phyloP scores from a whole-genome alignment of 176 grass and related monocot genomes.

The Eleusine coracana region DNA sequence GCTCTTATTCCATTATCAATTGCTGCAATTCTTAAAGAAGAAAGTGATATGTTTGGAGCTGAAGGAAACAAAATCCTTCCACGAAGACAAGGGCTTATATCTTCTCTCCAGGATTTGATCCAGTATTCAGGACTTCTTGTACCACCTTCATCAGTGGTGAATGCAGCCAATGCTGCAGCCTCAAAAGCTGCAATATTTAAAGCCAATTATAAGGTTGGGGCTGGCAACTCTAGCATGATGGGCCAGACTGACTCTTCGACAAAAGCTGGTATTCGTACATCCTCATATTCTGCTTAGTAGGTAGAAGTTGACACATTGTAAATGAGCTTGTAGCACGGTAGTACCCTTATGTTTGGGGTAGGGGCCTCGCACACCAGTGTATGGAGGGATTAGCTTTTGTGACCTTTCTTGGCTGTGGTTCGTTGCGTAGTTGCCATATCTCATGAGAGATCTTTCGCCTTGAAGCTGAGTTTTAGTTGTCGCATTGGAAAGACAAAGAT shows the following conservation, averaged over 20 bases:
- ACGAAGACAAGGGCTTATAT: constrained; percentile 74
- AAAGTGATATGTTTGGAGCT: constrained; percentile 41
- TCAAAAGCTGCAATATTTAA: constrained; percentile 83
- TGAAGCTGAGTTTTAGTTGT: too few relatives aligned
- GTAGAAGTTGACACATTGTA: neutral
- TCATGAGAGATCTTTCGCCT: too few relatives aligned
- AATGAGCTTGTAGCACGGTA: neutral
- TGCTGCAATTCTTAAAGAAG: constrained; percentile 77
- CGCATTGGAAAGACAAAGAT: too few relatives aligned
- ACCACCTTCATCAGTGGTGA: constrained; percentile 77
- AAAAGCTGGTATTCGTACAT: constrained; percentile 55
- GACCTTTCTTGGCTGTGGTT: too few relatives aligned
- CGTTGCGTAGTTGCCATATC: too few relatives aligned
- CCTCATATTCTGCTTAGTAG: constrained; percentile 30
- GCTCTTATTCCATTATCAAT: constrained; percentile 83
- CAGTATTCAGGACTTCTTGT: constrained; percentile 87
- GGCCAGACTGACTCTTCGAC: constrained; percentile 51
- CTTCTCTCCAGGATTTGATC: constrained; percentile 82
- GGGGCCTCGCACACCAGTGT: too few relatives aligned
- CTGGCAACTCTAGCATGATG: constrained; percentile 52
- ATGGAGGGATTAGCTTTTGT: too few relatives aligned
- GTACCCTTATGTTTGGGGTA: neutral
- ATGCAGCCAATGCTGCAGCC: constrained; percentile 81
- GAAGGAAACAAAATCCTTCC: constrained; percentile 59
- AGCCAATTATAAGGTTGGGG: constrained; percentile 50